Evolutionary conservation across 805 yeast species (phyloP).

Genomic region (Nakazawaea wyomingensis): DNA sequence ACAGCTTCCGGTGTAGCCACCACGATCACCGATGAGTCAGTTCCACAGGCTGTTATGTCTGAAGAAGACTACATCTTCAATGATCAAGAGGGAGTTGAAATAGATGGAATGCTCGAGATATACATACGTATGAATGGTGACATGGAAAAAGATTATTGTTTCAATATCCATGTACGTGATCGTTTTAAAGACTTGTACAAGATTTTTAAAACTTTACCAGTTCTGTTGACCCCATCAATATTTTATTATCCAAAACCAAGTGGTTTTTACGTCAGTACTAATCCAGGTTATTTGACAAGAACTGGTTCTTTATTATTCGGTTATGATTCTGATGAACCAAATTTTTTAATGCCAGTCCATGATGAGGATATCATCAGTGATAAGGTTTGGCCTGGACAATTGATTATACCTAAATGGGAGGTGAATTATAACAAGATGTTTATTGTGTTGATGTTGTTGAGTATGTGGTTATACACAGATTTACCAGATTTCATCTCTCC

Average conservation of each 20-base stretch:
- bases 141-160: conserved; percentile 83
- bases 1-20: too few relatives aligned
- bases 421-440: conserved; percentile 37
- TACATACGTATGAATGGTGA: conserved; percentile 84
- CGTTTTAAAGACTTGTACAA: conserved; percentile 54
- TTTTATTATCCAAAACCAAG: conserved; percentile 63
- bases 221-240: conserved; percentile 73
- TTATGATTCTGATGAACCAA: conserved; percentile 43
- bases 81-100: conserved; percentile 12
- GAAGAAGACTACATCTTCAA: conserved; percentile 12
- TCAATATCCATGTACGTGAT: conserved; percentile 58
- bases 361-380: conserved; percentile 48
- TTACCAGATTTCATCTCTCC: conserved; percentile 86
- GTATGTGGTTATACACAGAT: conserved; percentile 86
- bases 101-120: conserved; percentile 30
- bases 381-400: conserved; percentile 84
- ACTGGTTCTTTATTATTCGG: conserved; percentile 76
- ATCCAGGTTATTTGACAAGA: conserved; percentile 79
- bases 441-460: conserved; percentile 34
- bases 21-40: conserved; percentile 7
- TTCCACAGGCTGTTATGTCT: neutral
- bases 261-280: conserved; percentile 55
- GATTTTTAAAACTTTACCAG: conserved; percentile 63
- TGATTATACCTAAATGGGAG: conserved; percentile 71
- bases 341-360: conserved; percentile 43